These are phyloP conservation scores for Monosporascus sp. DNA, from an alignment of 2,329 filamentous ascomycete genomes.

Conservation along the genomic window DNA sequence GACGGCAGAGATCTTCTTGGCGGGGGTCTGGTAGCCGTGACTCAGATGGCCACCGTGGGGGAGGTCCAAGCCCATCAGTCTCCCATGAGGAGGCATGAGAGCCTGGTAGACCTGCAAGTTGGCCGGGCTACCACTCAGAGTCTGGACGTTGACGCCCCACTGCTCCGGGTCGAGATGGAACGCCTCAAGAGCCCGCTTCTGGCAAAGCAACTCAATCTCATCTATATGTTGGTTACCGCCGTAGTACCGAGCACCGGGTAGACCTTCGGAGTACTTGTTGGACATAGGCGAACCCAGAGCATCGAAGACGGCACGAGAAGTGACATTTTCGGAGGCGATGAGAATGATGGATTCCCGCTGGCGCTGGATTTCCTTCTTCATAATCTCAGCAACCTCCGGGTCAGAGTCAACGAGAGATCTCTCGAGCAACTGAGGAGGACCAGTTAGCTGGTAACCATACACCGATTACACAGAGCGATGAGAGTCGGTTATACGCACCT, in stretches of 20 bases:
- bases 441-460: conserved; percentile 19
- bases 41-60: conserved; percentile 92
- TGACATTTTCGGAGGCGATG: conserved; percentile 99
- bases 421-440: conserved; percentile 73
- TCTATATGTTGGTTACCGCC: conserved; percentile 99
- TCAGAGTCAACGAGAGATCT: conserved; percentile 87
- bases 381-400: conserved; percentile 91
- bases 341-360: conserved; percentile 98
- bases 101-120: conserved; percentile 98
- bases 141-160: conserved; percentile 99
- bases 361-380: conserved; percentile 93
- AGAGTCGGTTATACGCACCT: conserved; percentile 28
- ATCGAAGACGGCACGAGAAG: conserved; percentile 95
- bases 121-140: conserved; percentile 85
- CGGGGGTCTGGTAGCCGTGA: conserved; percentile 95
- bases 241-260: conserved; percentile 97
- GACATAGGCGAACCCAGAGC: conserved; percentile 91
- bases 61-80: conserved; percentile 93
- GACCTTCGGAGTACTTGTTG: conserved; percentile 99
- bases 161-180: conserved; percentile 82
- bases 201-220: conserved; percentile 90
- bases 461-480: conserved; percentile 23
- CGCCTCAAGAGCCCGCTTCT: conserved; percentile 84
- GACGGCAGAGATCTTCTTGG: conserved; percentile 94
- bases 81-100: conserved; percentile 90